phyloP scores from a whole-genome alignment of 2,329 filamentous ascomycete species.

The Diaporthe capsici region DNA sequence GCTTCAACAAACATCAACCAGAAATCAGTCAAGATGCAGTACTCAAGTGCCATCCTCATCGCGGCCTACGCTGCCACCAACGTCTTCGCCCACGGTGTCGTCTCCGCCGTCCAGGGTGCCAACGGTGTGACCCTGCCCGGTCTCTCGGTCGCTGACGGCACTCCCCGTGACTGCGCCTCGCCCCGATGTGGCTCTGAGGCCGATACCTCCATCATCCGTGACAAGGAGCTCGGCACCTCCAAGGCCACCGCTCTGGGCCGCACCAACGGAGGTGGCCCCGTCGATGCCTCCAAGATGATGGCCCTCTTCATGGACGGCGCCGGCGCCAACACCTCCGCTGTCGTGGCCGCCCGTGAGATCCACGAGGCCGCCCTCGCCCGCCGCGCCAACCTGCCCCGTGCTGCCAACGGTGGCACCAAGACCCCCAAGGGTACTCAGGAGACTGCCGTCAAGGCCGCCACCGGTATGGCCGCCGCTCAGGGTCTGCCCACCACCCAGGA shows the following conservation, averaged over 20 bases:
- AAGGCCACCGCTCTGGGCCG: constrained; percentile 74
- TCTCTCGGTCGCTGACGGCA: constrained; percentile 74
- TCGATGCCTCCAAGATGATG: constrained; percentile 71
- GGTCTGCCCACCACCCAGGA: constrained; percentile 73
- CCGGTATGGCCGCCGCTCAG: constrained; percentile 44
- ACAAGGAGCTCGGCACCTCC: constrained; percentile 68
- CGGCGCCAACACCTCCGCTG: constrained; percentile 45
- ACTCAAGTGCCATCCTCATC: constrained; percentile 58
- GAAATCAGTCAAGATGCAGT: constrained; percentile 45
- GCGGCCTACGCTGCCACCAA: constrained; percentile 63
- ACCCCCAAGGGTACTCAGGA: constrained; percentile 59
- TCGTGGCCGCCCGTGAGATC: constrained; percentile 39
- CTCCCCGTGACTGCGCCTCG: constrained; percentile 75
- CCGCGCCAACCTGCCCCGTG: constrained; percentile 43
- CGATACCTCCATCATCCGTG: constrained; percentile 79
- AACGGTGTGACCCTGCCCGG: constrained; percentile 75
- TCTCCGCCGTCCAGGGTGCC: constrained; percentile 69
- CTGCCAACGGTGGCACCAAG: constrained; percentile 54
- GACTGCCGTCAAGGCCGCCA: constrained; percentile 65
- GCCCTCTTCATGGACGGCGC: constrained; percentile 70
- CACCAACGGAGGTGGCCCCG: constrained; percentile 71
- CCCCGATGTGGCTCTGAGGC: constrained; percentile 75
- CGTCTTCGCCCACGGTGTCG: constrained; percentile 70
- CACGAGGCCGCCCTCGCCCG: constrained; percentile 44
- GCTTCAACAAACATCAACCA: not conserved